Evolutionary conservation across 2,329 filamentous ascomycete species (phyloP).

Genomic region (Zasmidium cellare): DNA sequence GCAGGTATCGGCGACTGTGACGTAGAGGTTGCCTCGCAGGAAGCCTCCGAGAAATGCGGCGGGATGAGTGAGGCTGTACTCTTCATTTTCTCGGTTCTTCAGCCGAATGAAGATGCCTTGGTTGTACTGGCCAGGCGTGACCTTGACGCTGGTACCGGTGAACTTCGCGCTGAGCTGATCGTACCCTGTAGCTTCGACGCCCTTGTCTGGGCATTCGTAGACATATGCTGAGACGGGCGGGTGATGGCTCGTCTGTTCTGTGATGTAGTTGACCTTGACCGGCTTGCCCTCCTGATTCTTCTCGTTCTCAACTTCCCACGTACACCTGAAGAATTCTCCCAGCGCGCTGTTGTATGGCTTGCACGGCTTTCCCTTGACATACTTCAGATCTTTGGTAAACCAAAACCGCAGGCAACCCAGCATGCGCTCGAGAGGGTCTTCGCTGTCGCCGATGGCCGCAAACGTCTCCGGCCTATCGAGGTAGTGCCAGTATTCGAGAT

Average conservation of each 20-base stretch:
- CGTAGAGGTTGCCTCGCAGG: constrained; percentile 79
- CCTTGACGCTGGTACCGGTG: constrained; percentile 90
- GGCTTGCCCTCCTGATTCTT: constrained; percentile 40
- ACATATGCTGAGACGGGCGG: constrained; percentile 96
- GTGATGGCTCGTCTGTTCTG: constrained; percentile 97
- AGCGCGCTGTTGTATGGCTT: constrained; percentile 98
- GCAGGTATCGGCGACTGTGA: constrained; percentile 86
- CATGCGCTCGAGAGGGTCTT: constrained; percentile 90
- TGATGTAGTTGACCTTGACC: constrained; percentile 87
- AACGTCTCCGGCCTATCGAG: constrained; percentile 94
- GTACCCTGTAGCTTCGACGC: constrained; percentile 82
- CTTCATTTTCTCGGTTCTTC: constrained; percentile 76
- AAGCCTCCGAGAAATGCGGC: constrained; percentile 89
- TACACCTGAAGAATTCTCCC: constrained; percentile 97
- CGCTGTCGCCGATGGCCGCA: constrained; percentile 78
- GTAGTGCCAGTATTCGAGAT: constrained; percentile 99
- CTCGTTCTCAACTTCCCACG: constrained; percentile 85
- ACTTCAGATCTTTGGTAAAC: constrained; percentile 99
- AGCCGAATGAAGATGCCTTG: constrained; percentile 92
- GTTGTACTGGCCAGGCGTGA: constrained; percentile 89
- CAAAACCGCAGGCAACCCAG: constrained; percentile 92
- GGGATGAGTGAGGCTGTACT: constrained; percentile 93
- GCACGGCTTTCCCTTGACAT: constrained; percentile 96
- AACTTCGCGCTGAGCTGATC: constrained; percentile 98
- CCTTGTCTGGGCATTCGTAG: constrained; percentile 87